Conservation (phyloP, 225 moss, liverwort and hornwort species). For the Pseudisothecium myosuroides region DNA sequence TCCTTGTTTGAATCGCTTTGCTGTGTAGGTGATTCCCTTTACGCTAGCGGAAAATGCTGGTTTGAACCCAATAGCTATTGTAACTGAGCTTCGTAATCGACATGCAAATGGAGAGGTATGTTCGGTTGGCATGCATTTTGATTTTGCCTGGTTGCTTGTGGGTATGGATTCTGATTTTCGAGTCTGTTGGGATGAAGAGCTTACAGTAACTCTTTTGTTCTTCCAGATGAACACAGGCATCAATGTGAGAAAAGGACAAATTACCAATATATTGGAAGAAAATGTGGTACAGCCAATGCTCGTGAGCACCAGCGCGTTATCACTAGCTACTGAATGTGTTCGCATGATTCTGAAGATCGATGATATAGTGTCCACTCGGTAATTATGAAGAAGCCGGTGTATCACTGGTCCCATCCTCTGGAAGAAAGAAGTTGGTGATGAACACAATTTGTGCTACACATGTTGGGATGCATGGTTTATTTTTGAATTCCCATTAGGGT, state of each 20-base stretch:
- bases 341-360: conserved; percentile 98
- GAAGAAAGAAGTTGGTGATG: background rate
- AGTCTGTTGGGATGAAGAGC: background rate
- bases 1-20: background rate
- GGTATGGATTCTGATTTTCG: background rate
- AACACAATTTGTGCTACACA: background rate
- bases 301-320: conserved; percentile 91
- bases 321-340: conserved; percentile 90
- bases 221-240: conserved; percentile 81
- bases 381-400: background rate
- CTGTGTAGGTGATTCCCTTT: conserved; percentile 74
- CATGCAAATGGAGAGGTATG: conserved; percentile 94
- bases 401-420: background rate
- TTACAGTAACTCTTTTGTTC: background rate
- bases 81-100: conserved; percentile 84
- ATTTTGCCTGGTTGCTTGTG: background rate
- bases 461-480: background rate
- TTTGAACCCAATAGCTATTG: conserved; percentile 83
- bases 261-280: conserved; percentile 95
- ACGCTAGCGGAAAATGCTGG: conserved; percentile 95
- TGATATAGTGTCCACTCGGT: conserved; percentile 88
- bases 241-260: conserved; percentile 91
- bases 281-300: conserved; percentile 92
- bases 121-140: background rate
- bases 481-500: background rate